Base-by-base conservation (phyloP, 305 asterid species). In the Nicotiana rustica region DNA sequence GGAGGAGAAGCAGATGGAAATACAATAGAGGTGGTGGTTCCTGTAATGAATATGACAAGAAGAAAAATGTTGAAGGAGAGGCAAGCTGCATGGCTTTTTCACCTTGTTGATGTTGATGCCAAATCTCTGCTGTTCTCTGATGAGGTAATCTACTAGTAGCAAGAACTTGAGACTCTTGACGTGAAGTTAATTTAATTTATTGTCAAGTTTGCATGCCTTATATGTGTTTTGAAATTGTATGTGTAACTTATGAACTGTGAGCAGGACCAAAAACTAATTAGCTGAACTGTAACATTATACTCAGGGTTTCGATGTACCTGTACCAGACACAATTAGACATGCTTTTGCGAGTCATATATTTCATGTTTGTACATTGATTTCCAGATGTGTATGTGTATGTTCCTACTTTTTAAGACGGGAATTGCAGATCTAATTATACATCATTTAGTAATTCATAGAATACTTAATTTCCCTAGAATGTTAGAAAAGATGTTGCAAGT, bases 31-130 rank as follows among this genome's bases (percentile, higher is more conserved):
- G 76, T 91, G 44, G 91, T 92, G 17, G 92, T 93, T 35, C 97
- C 98, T 36, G 93, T 92, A 49, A 93, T 94, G 92, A 93, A 91
- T 87, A 89, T 88, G 79, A 92, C 87, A 80, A 91, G 98, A 88
- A 90, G 87, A 62, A 90, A 93, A 85, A 93, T 93, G 95, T 91
- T 94, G 97, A 93, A 89, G 86, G 93, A 91, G 77, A 88, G 85
- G 19, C 98, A 94, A 86, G 92, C 92, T n/a, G 94, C 97, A 60
- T 88, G 97, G 94, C 87, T 94, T 6, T 94, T 94, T 86, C 88
- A 92, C 85, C 90, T 93, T 73, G 94, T 85, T 67, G 93, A 93
- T 52, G 84, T 93, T 76, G 98, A 93, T 84, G 92, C 90, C 83
- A 78, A 91, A 44, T 89, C 94, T 67, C 81, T 93, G 82, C 91